phyloP scores from a whole-genome alignment of 768 basidiomycete species.

The Tulasnella sp. region DNA sequence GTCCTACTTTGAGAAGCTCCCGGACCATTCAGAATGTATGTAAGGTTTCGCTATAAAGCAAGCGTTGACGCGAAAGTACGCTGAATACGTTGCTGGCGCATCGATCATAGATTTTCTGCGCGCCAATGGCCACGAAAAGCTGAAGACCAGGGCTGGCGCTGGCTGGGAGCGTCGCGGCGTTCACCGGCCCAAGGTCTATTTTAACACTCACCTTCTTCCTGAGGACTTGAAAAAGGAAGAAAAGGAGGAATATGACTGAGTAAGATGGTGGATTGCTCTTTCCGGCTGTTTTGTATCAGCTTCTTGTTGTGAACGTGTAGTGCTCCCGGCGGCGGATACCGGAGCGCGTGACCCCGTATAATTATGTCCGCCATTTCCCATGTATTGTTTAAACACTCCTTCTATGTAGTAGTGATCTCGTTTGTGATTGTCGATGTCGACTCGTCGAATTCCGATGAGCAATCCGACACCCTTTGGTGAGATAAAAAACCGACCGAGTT shows the following conservation, averaged over 20 bases:
- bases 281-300: neutral
- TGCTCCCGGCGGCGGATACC: too few species aligned
- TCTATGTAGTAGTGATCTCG: too few species aligned
- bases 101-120: neutral
- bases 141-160: neutral
- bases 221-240: neutral
- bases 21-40: neutral
- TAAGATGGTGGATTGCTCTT: neutral
- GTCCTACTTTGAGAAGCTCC: neutral
- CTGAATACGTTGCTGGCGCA: neutral
- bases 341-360: too few species aligned
- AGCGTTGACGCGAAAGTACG: neutral
- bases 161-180: neutral
- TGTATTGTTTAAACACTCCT: too few species aligned
- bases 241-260: neutral
- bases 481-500: too few species aligned
- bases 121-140: neutral
- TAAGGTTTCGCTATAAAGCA: neutral
- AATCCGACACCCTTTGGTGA: too few species aligned
- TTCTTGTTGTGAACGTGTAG: neutral
- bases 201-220: neutral
- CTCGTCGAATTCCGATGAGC: too few species aligned
- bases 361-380: too few species aligned
- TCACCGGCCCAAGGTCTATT: neutral
- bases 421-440: too few species aligned